phyloP scores from a whole-genome alignment of 2,329 filamentous ascomycete genomes.

The Cladosporium velox region DNA sequence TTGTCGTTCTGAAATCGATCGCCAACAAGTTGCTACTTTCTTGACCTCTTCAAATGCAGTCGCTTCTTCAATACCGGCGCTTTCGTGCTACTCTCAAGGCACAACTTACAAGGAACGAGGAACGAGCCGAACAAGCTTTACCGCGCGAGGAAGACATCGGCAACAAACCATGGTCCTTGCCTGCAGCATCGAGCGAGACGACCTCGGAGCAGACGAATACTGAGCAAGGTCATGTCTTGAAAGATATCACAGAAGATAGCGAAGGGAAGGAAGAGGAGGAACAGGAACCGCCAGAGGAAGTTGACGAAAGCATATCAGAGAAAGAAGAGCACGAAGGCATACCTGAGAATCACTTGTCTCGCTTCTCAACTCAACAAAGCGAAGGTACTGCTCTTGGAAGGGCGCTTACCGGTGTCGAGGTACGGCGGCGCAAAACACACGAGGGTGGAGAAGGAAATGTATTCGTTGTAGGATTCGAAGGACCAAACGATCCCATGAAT shows the following conservation, averaged over 20 bases:
- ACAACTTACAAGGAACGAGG: constrained; percentile 28
- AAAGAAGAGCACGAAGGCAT: constrained; percentile 24
- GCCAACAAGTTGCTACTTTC: not conserved
- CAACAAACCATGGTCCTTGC: constrained; percentile 16
- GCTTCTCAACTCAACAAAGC: constrained; percentile 35
- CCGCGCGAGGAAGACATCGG: not conserved
- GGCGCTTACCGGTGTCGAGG: constrained; percentile 41
- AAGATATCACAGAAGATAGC: constrained; percentile 11
- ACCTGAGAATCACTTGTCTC: constrained; percentile 30
- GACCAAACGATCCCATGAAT: constrained; percentile 18
- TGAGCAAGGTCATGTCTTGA: constrained; percentile 15
- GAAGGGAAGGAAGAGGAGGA: constrained; percentile 15
- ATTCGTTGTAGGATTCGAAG: constrained; percentile 30
- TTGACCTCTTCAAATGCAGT: constrained; percentile 22
- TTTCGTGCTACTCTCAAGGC: constrained; percentile 29
- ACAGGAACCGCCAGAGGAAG: not conserved
- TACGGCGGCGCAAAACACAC: constrained; percentile 38
- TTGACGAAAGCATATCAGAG: constrained; percentile 23
- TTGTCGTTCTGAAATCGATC: not conserved
- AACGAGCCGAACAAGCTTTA: not conserved
- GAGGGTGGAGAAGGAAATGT: constrained; percentile 42
- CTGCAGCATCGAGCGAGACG: constrained; percentile 23
- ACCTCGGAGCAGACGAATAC: constrained; percentile 27
- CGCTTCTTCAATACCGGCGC: constrained; percentile 31
- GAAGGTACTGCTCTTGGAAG: constrained; percentile 38